Conservation (phyloP, 768 basidiomycete species). For the Leccinum variicolor region DNA sequence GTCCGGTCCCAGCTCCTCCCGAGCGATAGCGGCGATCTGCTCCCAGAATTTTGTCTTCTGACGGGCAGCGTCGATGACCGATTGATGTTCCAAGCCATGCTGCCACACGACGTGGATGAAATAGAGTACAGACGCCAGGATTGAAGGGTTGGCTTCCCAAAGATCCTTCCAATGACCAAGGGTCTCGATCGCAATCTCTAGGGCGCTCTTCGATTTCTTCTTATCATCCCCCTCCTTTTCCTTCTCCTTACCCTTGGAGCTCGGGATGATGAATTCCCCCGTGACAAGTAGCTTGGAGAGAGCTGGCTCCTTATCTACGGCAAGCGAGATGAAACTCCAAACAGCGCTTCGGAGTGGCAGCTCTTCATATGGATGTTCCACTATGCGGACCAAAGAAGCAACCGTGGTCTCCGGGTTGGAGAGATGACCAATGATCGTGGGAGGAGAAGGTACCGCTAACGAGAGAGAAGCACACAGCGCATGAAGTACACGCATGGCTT, state of each 20-base stretch:
- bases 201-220: conserved; percentile 50
- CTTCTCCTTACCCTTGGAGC: conserved; percentile 38
- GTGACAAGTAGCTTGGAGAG: conserved; percentile 75
- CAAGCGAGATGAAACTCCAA: conserved; percentile 81
- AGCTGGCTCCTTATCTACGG: conserved; percentile 85
- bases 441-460: conserved; percentile 53
- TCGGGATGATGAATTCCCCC: conserved; percentile 60
- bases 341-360: conserved; percentile 65
- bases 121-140: conserved; percentile 68
- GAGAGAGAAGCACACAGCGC: conserved; percentile 67
- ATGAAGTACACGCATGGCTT: conserved; percentile 65
- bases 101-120: conserved; percentile 82
- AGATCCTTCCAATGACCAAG: conserved; percentile 68
- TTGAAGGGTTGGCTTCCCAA: conserved; percentile 74
- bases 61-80: conserved; percentile 53
- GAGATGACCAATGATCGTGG: conserved; percentile 76
- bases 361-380: conserved; percentile 80
- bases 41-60: conserved; percentile 66
- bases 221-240: conserved; percentile 20
- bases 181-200: conserved; percentile 65
- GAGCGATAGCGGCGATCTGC: conserved; percentile 58
- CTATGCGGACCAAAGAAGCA: conserved; percentile 61
- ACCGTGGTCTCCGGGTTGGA: conserved; percentile 74
- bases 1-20: conserved; percentile 67
- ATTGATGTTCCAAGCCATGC: conserved; percentile 71